Base-by-base conservation (phyloP, 805 yeast species). In the Kodamaea leandrae region DNA sequence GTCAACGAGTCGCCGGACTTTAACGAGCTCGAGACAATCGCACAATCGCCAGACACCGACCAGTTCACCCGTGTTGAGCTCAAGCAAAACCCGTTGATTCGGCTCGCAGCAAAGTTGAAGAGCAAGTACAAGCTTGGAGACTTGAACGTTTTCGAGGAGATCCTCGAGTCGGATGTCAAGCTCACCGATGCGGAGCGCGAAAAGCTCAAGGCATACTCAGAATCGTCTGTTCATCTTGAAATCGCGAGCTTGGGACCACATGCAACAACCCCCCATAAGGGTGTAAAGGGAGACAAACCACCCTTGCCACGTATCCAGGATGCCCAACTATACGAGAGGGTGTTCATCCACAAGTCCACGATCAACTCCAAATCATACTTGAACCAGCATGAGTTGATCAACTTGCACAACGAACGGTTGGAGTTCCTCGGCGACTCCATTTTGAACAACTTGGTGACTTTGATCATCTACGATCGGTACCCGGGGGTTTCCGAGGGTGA, bases 341-440 rank as follows among this genome's bases (percentile, higher is more conserved):
- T 88, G 0, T 91, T 90, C 55, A 77, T 83, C 19, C 97, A 91
- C 60, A 81, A 82, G 50, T 89, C 96, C 0, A 67, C 77, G 3
- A 74, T 82, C 12, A 78, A 82, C 45, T 77, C 76, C 48, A 76
- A 77, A 46, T 58, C 76, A 4, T 78, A 77, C 48, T 59, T 82
- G 36, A 66, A 77, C n/a, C 77, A 73, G 37, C 60, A 64, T 3
- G 91, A 83, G 48, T 66, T 76, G 39, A 66, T 83, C 18, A 66
- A 72, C 38, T 66, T 81, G 2, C 90, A 87, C 52, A 86, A 91
- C 58, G 97, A 90, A 68, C 72, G 96, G 37, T 67, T 89, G 16
- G 98, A 91, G 64, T 91, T 88, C 55, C 66, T 87, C 32, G 98
- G 98, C 12, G 98, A 91, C 64, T 81, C 97, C 1, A 76, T 88